Evolutionary conservation across 1,284 basidiomycete species (phyloP).

Genomic region (Prillingera fragicola): DNA sequence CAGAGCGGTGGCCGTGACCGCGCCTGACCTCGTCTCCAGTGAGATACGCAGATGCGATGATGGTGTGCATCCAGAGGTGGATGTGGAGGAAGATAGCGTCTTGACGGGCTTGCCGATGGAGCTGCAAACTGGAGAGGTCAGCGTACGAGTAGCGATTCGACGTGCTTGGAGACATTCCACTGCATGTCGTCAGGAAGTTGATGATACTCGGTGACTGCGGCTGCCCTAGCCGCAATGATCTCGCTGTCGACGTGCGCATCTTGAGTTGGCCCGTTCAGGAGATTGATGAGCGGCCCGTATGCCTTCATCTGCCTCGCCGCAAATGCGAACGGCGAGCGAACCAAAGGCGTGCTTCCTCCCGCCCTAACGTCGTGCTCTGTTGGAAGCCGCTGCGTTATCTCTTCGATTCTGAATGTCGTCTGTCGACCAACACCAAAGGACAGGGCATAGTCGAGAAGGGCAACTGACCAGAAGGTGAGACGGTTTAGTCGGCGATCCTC

Average conservation of each 20-base stretch:
- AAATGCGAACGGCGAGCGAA: slow-evolving; percentile 24
- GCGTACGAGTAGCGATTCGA: not conserved
- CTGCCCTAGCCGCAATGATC: slow-evolving; percentile 8
- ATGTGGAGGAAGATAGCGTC: slow-evolving; percentile 26
- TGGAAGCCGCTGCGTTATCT: slow-evolving; percentile 22
- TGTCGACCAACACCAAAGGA: slow-evolving; percentile 27
- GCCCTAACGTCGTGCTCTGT: slow-evolving; percentile 8
- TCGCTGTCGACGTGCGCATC: slow-evolving; percentile 4
- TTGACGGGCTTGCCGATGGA: slow-evolving; percentile 17
- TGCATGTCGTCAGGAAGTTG: slow-evolving; percentile 24
- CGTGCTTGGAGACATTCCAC: slow-evolving; percentile 32
- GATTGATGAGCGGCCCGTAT: slow-evolving; percentile 23
- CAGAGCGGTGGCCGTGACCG: not conserved
- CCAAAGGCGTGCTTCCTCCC: slow-evolving; percentile 1
- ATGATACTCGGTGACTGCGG: slow-evolving; percentile 22
- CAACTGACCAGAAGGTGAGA: slow-evolving; percentile 30
- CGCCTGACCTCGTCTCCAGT: slow-evolving; percentile 13
- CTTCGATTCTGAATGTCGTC: slow-evolving; percentile 25
- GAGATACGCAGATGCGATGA: slow-evolving; percentile 21
- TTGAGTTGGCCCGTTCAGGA: slow-evolving; percentile 17
- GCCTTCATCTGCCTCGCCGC: slow-evolving; percentile 25
- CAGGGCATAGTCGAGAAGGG: slow-evolving; percentile 27
- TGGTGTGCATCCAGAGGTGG: slow-evolving; percentile 34
- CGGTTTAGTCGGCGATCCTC: slow-evolving; percentile 25
- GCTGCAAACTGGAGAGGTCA: slow-evolving; percentile 17